These are phyloP conservation scores for Penicillium cosmopolitanum DNA, from an alignment of 495 filamentous ascomycete species.

Conservation along the genomic window DNA sequence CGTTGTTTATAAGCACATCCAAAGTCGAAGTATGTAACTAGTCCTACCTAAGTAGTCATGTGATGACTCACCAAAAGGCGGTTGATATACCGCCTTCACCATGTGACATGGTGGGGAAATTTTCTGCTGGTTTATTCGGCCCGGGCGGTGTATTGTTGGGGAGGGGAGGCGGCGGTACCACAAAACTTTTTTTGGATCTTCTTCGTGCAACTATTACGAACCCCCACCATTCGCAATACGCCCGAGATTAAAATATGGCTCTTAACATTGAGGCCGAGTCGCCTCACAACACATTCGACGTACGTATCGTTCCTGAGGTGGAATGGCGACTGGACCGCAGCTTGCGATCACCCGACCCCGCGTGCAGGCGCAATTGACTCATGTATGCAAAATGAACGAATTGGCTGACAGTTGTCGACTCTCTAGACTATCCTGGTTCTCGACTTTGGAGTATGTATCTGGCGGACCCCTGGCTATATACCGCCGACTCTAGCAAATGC, in stretches of 20 bases:
- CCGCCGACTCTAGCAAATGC: background rate
- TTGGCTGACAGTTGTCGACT: background rate
- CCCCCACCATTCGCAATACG: no score
- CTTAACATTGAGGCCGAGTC: background rate
- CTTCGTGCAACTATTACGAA: no score
- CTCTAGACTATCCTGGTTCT: constrained; percentile 61
- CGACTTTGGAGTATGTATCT: constrained; percentile 57
- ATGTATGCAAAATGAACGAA: background rate
- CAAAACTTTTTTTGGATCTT: no score
- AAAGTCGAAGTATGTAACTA: no score
- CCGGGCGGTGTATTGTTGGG: no score
- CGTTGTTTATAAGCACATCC: no score
- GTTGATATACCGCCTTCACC: no score
- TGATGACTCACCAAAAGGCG: no score
- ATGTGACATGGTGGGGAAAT: no score
- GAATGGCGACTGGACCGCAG: background rate
- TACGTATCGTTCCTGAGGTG: background rate
- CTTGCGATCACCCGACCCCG: background rate
- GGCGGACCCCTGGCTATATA: constrained; percentile 1
- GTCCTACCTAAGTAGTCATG: no score
- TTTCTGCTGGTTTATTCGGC: no score
- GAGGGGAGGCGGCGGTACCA: no score
- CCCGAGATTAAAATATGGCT: background rate
- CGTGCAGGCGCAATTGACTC: background rate
- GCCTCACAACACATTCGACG: background rate